Percentiles rank a stretch among this genome's conserved stretches.
Evolutionary conservation across 2,329 filamentous ascomycete genomes (phyloP).

Genomic region (Akanthomyces lecanii): DNA sequence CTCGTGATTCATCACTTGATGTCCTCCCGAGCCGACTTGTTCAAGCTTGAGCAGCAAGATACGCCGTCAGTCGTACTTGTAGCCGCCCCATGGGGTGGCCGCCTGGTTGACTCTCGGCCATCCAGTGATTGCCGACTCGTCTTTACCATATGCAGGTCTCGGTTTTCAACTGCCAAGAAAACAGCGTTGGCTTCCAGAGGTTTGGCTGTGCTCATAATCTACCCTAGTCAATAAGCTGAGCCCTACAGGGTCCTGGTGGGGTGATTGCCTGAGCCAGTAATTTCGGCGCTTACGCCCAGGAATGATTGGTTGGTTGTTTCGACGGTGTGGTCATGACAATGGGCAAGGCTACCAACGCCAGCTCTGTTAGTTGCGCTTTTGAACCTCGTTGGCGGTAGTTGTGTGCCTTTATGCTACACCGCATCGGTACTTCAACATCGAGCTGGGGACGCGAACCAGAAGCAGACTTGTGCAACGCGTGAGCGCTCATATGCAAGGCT

Average conservation of each 20-base stretch:
- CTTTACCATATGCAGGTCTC: neutral
- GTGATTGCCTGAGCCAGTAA: constrained; percentile 4
- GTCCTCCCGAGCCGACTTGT: neutral
- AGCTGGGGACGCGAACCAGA: too few species aligned
- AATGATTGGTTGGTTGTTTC: constrained; percentile 8
- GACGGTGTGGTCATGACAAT: neutral
- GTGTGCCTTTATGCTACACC: neutral
- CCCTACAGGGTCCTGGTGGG: constrained; percentile 7
- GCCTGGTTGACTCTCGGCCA: neutral
- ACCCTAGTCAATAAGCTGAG: constrained; percentile 7
- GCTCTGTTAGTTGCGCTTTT: neutral
- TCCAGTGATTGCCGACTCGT: neutral
- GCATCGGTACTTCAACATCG: neutral
- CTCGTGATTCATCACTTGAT: neutral
- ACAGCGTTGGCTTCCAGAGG: neutral
- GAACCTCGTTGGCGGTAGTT: neutral
- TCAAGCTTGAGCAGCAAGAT: neutral
- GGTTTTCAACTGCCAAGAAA: neutral
- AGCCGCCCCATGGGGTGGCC: neutral
- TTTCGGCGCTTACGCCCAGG: constrained; percentile 10
- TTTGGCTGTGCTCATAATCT: neutral
- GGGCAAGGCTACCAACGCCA: neutral
- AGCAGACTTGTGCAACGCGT: too few species aligned
- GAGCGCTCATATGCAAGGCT: too few species aligned
- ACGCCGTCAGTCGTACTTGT: neutral